These are phyloP conservation scores for Trypanosoma caninum DNA, from an alignment of 208 protist genomes.

Conservation along the genomic window DNA sequence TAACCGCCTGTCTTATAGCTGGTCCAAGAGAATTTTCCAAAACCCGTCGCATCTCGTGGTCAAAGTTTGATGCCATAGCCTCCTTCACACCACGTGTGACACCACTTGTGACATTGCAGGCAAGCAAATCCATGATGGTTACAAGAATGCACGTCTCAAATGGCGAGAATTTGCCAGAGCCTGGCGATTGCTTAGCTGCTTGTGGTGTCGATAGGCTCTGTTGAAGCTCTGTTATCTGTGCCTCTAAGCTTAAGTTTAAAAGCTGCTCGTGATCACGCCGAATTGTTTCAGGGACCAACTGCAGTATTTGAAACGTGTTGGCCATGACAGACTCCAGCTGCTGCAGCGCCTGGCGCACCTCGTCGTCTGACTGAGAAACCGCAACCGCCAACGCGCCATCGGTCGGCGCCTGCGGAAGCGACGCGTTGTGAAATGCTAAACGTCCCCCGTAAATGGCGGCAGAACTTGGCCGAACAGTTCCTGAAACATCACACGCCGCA, in stretches of 20 bases:
- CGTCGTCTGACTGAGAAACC: constrained; percentile 58
- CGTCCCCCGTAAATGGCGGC: constrained; percentile 29
- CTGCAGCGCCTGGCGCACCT: constrained; percentile 47
- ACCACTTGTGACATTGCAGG: constrained; percentile 60
- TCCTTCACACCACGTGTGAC: constrained; percentile 63
- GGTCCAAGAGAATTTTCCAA: constrained; percentile 42
- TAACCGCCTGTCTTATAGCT: constrained; percentile 54
- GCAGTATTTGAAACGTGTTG: constrained; percentile 71
- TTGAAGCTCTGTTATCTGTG: constrained; percentile 90
- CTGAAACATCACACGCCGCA: neutral
- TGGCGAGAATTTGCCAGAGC: constrained; percentile 15
- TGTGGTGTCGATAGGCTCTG: constrained; percentile 1
- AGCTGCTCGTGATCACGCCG: constrained; percentile 75
- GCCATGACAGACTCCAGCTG: constrained; percentile 52
- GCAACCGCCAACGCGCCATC: constrained; percentile 71
- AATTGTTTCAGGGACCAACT: constrained; percentile 66
- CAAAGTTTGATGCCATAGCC: constrained; percentile 58
- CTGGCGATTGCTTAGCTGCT: neutral
- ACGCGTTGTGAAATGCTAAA: constrained; percentile 55
- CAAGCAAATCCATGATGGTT: constrained; percentile 46
- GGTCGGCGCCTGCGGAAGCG: constrained; percentile 53
- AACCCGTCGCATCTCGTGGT: constrained; percentile 53
- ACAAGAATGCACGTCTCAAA: constrained; percentile 73
- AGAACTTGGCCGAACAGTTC: constrained; percentile 9
- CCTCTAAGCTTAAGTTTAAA: constrained; percentile 75